phyloP scores from a whole-genome alignment of 345 rosid species.

The Dipteronia dyeriana region DNA sequence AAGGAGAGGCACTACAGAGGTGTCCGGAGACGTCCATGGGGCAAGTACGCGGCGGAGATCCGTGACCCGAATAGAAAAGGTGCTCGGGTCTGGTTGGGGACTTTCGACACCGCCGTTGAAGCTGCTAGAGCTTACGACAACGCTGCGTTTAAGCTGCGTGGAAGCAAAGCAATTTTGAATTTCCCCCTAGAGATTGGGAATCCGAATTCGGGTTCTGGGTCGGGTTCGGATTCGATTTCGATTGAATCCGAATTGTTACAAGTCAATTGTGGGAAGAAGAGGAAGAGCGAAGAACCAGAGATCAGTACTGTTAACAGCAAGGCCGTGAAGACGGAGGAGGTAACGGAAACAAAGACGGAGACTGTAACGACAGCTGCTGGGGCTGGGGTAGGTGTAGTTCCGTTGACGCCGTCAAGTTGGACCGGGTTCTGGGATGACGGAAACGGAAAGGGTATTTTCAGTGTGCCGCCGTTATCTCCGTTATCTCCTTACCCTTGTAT shows the following conservation, averaged over 20 bases:
- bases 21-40: conserved; percentile 88
- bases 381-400: conserved; percentile 27
- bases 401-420: conserved; percentile 95
- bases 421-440: conserved; percentile 75
- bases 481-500: conserved; percentile 60
- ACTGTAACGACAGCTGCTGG: conserved; percentile 6
- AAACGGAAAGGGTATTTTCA: conserved; percentile 59
- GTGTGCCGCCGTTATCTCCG: conserved; percentile 83
- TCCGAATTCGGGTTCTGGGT: conserved; percentile 1
- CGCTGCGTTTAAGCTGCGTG: conserved; percentile 84
- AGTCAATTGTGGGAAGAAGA: conserved; percentile 36
- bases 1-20: conserved; percentile 76
- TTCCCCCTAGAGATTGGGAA: conserved; percentile 78
- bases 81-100: conserved; percentile 86
- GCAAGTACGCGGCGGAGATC: conserved; percentile 87
- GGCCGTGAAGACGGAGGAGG: conserved; percentile 5
- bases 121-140: conserved; percentile 90
- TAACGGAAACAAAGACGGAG: conserved; percentile 6
- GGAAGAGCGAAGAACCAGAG: conserved; percentile 38
- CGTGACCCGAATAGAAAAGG: conserved; percentile 91
- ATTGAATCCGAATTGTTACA: conserved; percentile 11
- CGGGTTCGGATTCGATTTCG: neutral
- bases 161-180: conserved; percentile 85
- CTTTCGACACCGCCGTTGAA: conserved; percentile 76
- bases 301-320: conserved; percentile 25